Base-by-base conservation (phyloP, 1,284 basidiomycete genomes). In the Coriolopsis trogii region DNA sequence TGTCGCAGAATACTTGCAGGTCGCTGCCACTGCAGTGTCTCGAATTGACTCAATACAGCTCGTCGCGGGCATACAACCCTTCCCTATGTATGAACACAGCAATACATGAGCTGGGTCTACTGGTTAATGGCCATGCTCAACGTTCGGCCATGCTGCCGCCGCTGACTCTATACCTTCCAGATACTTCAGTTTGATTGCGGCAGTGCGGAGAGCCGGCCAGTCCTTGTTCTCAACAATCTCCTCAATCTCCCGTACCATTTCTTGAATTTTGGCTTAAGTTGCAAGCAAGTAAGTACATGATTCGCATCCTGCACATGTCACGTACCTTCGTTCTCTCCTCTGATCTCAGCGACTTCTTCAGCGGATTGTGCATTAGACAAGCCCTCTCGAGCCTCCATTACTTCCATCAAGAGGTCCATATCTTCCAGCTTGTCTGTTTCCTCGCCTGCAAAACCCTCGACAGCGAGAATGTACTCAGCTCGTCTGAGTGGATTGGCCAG, bases 381-480 rank as follows among this genome's bases (percentile, higher is more conserved):
- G 36, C 78, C 77, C 70, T 96, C 93, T 39, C 91, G 73, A n/a
- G 78, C 79, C 60, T 93, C 87, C 80, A 97, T 86, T 38, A 96
- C 82, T 61, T 91, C 83, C 67, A 79, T 78, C 53, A 97, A 78
- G 41, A 97, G 80, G 41, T 75, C 80, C 28, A 82, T 72, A 65
- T 96, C 90, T 6, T 88, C 82, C 24, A 90, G 67, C 46, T 84
- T 80, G 60, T 97, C 94, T n/a, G 74, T 75, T 70, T 96, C 94
- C 3, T 75, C 74, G 25, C 86, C 75, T 8, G 77, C 76, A 29
- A 81, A 58, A 6, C 85, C 84, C 58, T 91, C 80, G 45, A 76
- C 74, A 24, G 77, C 71, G 12, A 96, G 77, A 52, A 92, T 81
- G 60, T 93, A 92, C 63, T 86, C 82, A 21, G 81, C 82, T 29